Base-by-base conservation (phyloP, 352 stramenopile genomes). In the Elongisporangium anandrum region DNA sequence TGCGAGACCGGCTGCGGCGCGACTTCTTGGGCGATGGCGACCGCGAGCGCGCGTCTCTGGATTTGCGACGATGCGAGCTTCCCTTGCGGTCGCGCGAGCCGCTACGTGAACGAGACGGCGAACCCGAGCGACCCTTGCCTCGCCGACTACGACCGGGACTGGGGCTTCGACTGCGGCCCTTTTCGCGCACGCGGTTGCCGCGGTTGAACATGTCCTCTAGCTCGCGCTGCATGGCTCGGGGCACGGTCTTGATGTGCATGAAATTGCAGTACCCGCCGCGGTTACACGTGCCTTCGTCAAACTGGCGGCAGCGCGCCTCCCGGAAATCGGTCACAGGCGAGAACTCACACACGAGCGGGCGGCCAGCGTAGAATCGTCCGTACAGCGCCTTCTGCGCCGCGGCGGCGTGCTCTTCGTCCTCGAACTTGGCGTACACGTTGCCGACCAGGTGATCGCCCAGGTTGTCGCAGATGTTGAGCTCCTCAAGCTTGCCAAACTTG, bases 261-360 rank as follows among this genome's bases (percentile, higher is more conserved):
- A 99, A 99, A 80, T 99, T 99, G 85, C 98, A 99, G 71, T 99
- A 99, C 16, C 95, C 96, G 20, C 97, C 97, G 20, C 97, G 85
- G 64, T 92, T 92, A 80, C 98, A 99, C 20, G 88, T 97, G 62
- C 95, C 94, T 80, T 99, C 96, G 65, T 99, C 97, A 68, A 98
- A 99, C 75, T 99, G 97, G 50, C 97, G 85, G 77, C 98, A 99
- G 29, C 97, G 73, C 6, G 97, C 97, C 72, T 99, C 97, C 60
- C 94, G 79, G 71, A 99, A 99, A 75, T 99, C 97, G 13, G 96
- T 99, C 20, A 99, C 98, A 8, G 97, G 97, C 50, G 92, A 98
- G 72, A 99, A 99, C 69, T 99, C 98, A 52, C 95, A 97, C 52
- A 98, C 85, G 22, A 99, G 88, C 15, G 85, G 87, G 20, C 96